phyloP scores from a whole-genome alignment of 805 yeast genomes.

The Saitoella complicata region DNA sequence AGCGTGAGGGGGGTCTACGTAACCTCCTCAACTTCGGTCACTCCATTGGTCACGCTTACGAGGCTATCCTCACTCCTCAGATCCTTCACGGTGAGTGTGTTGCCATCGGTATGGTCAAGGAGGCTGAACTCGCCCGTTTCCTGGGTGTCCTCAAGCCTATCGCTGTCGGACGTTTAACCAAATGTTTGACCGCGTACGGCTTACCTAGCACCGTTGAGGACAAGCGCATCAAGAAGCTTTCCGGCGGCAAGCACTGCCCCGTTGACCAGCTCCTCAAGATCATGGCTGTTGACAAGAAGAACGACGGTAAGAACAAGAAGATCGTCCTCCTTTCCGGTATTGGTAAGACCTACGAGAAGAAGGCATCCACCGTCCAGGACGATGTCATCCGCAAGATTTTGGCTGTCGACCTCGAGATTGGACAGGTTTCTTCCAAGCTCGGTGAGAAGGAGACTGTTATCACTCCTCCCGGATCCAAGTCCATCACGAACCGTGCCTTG shows the following conservation, averaged over 20 bases:
- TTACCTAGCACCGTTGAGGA: slow-evolving; percentile 71
- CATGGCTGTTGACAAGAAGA: slow-evolving; percentile 94
- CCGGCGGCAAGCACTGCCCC: slow-evolving; percentile 57
- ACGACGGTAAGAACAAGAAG: slow-evolving; percentile 81
- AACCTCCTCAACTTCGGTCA: slow-evolving; percentile 91
- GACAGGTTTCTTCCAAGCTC: slow-evolving; percentile 18
- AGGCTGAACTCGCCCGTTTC: slow-evolving; percentile 89
- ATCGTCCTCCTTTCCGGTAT: slow-evolving; percentile 69
- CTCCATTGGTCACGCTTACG: slow-evolving; percentile 94
- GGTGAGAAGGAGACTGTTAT: slow-evolving; percentile 30
- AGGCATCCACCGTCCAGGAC: slow-evolving; percentile 73
- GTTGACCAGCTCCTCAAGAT: slow-evolving; percentile 56
- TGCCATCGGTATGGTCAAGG: slow-evolving; percentile 87
- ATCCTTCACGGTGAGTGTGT: slow-evolving; percentile 98
- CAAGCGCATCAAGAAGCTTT: slow-evolving; percentile 49
- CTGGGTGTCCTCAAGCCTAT: slow-evolving; percentile 78
- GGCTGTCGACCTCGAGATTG: slow-evolving; percentile 62
- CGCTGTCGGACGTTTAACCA: slow-evolving; percentile 78
- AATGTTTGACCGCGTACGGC: slow-evolving; percentile 71
- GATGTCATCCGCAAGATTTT: slow-evolving; percentile 65
- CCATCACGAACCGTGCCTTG: slow-evolving; percentile 89
- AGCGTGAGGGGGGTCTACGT: slow-evolving; percentile 86
- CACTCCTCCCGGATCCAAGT: slow-evolving; percentile 91
- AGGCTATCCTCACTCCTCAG: slow-evolving; percentile 92
- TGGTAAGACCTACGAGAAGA: slow-evolving; percentile 76